Conservation (phyloP, 768 basidiomycete species). For the Hericium alpestre region DNA sequence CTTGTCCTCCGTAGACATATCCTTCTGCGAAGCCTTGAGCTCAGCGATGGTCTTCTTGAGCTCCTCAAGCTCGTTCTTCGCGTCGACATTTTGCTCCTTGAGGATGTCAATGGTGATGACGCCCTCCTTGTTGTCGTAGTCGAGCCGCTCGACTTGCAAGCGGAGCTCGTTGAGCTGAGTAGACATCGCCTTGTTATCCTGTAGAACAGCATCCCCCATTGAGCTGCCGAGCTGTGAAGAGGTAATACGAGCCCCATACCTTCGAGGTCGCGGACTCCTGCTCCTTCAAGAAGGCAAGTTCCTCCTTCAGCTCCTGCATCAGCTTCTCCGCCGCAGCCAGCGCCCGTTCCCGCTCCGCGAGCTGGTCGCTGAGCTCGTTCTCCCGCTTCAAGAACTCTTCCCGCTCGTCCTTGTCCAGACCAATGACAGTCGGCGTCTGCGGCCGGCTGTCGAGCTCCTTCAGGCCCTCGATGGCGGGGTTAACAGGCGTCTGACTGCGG, state of each 20-base stretch:
- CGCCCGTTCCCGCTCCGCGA: conserved; percentile 85
- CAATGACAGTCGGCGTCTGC: conserved; percentile 82
- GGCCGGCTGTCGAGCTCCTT: conserved; percentile 77
- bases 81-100: conserved; percentile 87
- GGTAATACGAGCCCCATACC: conserved; percentile 28
- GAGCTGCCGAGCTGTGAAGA: background rate
- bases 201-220: conserved; percentile 6
- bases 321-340: conserved; percentile 75
- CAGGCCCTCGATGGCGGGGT: conserved; percentile 62
- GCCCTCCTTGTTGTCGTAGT: conserved; percentile 94
- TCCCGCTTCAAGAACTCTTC: conserved; percentile 95
- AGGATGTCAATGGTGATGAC: conserved; percentile 88
- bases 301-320: conserved; percentile 80
- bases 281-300: conserved; percentile 82
- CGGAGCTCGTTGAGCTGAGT: conserved; percentile 88
- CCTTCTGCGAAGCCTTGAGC: conserved; percentile 71
- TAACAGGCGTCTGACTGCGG: conserved; percentile 65
- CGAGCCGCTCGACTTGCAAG: conserved; percentile 81
- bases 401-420: conserved; percentile 90
- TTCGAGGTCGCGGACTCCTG: conserved; percentile 73
- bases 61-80: conserved; percentile 82
- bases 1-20: conserved; percentile 86
- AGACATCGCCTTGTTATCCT: conserved; percentile 94
- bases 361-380: conserved; percentile 88
- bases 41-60: conserved; percentile 71